Conservation (phyloP, 2,329 filamentous ascomycete species). For the Ciborinia camelliae region DNA sequence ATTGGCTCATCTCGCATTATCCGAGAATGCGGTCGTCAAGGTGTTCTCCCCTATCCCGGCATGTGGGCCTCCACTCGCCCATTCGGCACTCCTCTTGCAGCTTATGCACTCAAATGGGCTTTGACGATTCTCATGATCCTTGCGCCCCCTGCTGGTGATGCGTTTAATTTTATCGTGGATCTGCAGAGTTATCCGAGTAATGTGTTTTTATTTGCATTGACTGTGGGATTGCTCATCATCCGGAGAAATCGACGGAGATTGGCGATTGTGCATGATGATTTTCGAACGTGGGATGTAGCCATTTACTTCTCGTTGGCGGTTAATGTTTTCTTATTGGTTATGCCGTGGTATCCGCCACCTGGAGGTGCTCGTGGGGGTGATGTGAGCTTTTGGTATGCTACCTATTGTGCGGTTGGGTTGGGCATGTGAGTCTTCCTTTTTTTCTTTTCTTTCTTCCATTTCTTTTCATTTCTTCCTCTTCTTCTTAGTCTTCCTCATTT, state of each 20-base stretch:
- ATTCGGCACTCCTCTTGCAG: slow-evolving; percentile 60
- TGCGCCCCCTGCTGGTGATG: slow-evolving; percentile 59
- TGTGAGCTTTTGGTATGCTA: slow-evolving; percentile 72
- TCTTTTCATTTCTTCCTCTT: too few relatives aligned
- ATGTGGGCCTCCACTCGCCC: slow-evolving; percentile 59
- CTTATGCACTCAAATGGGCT: slow-evolving; percentile 55
- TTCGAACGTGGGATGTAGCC: slow-evolving; percentile 52
- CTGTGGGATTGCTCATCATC: slow-evolving; percentile 55
- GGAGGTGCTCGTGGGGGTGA: slow-evolving; percentile 58
- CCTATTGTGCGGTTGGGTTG: slow-evolving; percentile 63
- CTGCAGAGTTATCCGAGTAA: slow-evolving; percentile 56
- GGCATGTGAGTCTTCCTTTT: slow-evolving; percentile 52
- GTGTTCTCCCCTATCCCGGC: slow-evolving; percentile 15
- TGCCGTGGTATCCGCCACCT: slow-evolving; percentile 69
- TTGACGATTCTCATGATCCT: slow-evolving; percentile 59
- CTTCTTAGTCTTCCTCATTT: not conserved
- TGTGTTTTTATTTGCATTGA: slow-evolving; percentile 56
- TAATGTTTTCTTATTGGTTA: slow-evolving; percentile 60
- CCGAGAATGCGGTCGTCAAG: slow-evolving; percentile 50
- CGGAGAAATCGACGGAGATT: slow-evolving; percentile 52
- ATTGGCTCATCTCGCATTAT: slow-evolving; percentile 55
- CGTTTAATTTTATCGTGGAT: slow-evolving; percentile 61
- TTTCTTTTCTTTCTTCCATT: not conserved
- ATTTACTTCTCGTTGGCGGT: slow-evolving; percentile 58
- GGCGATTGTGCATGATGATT: slow-evolving; percentile 45